Evolutionary conservation across 2,329 filamentous ascomycete species (phyloP), one percentile per base, ranked within the genome.

Genomic region (Didymella sp.): DNA sequence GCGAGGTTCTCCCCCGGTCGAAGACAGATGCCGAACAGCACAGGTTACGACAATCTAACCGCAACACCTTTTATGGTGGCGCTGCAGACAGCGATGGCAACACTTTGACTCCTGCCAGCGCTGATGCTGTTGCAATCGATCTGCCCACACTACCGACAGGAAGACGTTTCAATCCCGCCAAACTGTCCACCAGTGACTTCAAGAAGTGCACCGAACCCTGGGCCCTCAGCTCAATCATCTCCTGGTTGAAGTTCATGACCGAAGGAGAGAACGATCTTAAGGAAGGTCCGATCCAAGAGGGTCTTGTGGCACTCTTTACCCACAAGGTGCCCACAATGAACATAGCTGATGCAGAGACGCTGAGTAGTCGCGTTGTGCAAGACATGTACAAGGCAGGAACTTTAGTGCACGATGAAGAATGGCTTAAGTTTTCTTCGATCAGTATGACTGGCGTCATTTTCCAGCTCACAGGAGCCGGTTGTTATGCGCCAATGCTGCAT

Each of bases 311-410:
- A 27, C 81, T 99, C 6, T 98, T 99, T 74, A 96, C 91, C 1
- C 86, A 91, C 77, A 98, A 97, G 76, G 92, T 99, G 0, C 93
- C 95, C 0, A 99, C 92, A 0, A 97, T 99, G 92, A 98, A 99
- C 68, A 94, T 95, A 38, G 93, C 94, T 6, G 96, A 99, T 80
- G 95, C 95, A 0, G 95, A 99, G 74, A 89, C 88, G 1, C 81
- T 99, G 48, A 91, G 91, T 60, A 85, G 86, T 56, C 87, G 86
- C 37, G 90, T 96, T 0, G 87, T 96, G 2, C 82, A 87, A 51
- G 85, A 88, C 43, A 95, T 99, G 91, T 85, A 94, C 63, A 83
- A 85, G 22, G 87, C 89, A 8, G 89, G 88, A 35, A 91, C 92
- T 11, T 79, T 99, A 28, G 81, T 96, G 5, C 88, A 89, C 13